These are phyloP conservation scores for Dendrostoma leiphaemia DNA, from an alignment of 2,329 filamentous ascomycete genomes.

Conservation along the genomic window DNA sequence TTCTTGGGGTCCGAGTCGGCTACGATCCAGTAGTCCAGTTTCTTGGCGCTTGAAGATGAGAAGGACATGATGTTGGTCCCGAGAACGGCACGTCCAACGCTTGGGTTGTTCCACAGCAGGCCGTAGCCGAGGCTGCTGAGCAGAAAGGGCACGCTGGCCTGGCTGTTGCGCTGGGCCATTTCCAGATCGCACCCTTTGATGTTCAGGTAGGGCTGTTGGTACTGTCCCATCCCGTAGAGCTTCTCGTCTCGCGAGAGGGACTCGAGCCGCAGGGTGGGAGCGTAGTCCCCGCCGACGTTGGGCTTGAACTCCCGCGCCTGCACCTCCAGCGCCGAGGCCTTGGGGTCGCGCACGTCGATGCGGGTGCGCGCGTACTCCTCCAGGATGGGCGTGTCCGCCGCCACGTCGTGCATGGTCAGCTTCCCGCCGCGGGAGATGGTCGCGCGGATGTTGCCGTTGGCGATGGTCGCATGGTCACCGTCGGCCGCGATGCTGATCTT, in stretches of 20 bases:
- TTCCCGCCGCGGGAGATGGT: slow-evolving; percentile 46
- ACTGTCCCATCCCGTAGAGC: slow-evolving; percentile 69
- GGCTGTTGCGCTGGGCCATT: slow-evolving; percentile 64
- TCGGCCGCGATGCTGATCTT: slow-evolving; percentile 20
- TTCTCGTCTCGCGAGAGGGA: slow-evolving; percentile 52
- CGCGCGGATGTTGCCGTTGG: slow-evolving; percentile 48
- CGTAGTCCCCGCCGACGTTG: slow-evolving; percentile 49
- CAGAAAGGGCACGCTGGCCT: slow-evolving; percentile 63
- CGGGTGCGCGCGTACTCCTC: slow-evolving; percentile 54
- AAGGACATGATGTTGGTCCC: slow-evolving; percentile 61
- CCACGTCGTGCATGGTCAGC: slow-evolving; percentile 43
- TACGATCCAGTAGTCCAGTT: slow-evolving; percentile 64
- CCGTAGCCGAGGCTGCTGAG: slow-evolving; percentile 61
- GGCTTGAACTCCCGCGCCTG: slow-evolving; percentile 58
- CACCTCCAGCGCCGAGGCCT: slow-evolving; percentile 55
- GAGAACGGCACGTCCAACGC: slow-evolving; percentile 58
- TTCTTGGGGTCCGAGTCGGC: slow-evolving; percentile 53
- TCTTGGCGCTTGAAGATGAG: slow-evolving; percentile 56
- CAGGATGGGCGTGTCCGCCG: slow-evolving; percentile 40
- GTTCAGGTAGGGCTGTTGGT: slow-evolving; percentile 63
- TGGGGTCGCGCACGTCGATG: slow-evolving; percentile 51
- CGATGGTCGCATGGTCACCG: slow-evolving; percentile 35
- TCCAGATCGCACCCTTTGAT: slow-evolving; percentile 63
- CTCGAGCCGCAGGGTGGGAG: slow-evolving; percentile 59
- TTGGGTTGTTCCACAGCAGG: slow-evolving; percentile 66